phyloP scores from a whole-genome alignment of 2,329 filamentous ascomycete species.

The Colletotrichum australisinense region DNA sequence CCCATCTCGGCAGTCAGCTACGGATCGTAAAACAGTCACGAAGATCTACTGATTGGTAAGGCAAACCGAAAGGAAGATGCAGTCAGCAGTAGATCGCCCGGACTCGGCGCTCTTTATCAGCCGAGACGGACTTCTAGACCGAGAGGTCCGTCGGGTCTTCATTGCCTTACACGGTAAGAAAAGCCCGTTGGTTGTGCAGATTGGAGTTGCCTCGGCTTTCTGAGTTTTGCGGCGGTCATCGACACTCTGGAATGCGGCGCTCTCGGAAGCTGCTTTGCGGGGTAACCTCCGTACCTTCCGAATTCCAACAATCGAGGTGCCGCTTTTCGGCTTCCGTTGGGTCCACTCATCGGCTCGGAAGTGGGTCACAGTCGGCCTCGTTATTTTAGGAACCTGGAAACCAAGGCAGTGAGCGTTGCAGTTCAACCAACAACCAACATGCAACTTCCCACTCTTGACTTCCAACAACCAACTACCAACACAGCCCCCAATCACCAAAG shows the following conservation, averaged over 20 bases:
- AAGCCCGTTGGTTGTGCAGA: too few species aligned
- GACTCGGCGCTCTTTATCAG: too few species aligned
- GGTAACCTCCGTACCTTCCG: background rate
- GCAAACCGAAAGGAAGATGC: too few species aligned
- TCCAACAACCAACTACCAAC: background rate
- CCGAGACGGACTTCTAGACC: too few species aligned
- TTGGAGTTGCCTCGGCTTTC: background rate
- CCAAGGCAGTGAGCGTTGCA: background rate
- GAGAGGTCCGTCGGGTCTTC: background rate
- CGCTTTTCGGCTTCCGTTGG: background rate
- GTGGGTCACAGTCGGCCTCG: background rate
- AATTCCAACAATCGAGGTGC: background rate
- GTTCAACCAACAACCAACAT: too few species aligned
- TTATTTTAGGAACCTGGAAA: background rate
- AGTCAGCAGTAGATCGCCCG: too few species aligned
- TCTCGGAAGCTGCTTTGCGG: background rate
- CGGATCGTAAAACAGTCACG: too few species aligned
- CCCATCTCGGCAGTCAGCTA: too few species aligned
- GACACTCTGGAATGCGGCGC: background rate
- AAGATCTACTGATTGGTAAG: too few species aligned
- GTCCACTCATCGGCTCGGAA: background rate
- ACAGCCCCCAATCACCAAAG: background rate
- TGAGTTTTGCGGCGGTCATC: background rate
- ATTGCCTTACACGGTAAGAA: background rate
- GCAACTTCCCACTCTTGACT: too few species aligned